phyloP scores from a whole-genome alignment of 805 yeast genomes.

The Candida ficus region DNA sequence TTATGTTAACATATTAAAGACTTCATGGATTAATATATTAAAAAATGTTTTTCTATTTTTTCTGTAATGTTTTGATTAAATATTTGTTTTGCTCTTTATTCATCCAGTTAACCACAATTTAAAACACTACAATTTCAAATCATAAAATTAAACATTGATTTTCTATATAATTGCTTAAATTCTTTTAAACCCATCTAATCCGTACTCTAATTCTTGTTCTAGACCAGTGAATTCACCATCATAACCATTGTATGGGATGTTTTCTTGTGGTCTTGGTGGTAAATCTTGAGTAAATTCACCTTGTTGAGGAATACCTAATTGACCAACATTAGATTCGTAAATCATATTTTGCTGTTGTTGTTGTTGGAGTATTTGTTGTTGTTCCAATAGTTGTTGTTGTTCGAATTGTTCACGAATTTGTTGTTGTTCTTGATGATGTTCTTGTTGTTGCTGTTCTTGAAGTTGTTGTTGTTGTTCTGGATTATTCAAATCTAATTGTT shows the following conservation, averaged over 20 bases:
- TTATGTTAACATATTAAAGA: too few species aligned
- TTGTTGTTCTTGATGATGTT: slow-evolving; percentile 13
- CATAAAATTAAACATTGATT: too few species aligned
- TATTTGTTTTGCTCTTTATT: too few species aligned
- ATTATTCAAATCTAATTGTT: slow-evolving; percentile 33
- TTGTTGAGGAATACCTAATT: slow-evolving; percentile 46
- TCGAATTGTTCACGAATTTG: slow-evolving; percentile 17
- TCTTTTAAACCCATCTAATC: slow-evolving; percentile 40
- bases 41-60: too few species aligned
- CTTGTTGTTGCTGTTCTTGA: slow-evolving; percentile 20
- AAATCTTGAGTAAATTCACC: slow-evolving; percentile 39
- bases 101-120: too few species aligned
- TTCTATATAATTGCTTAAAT: slow-evolving; percentile 1
- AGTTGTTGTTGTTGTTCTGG: slow-evolving; percentile 18
- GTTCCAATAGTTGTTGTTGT: slow-evolving; percentile 16
- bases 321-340: slow-evolving; percentile 27
- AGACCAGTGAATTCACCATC: slow-evolving; percentile 35
- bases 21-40: too few species aligned
- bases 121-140: too few species aligned
- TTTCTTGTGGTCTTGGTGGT: slow-evolving; percentile 64
- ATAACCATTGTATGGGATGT: slow-evolving; percentile 18
- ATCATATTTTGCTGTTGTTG: slow-evolving; percentile 14
- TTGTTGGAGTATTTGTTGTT: slow-evolving; percentile 13
- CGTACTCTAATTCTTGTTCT: slow-evolving; percentile 64
- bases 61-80: too few species aligned